phyloP scores from a whole-genome alignment of 352 stramenopile species.

The Phytophthora kernoviae region DNA sequence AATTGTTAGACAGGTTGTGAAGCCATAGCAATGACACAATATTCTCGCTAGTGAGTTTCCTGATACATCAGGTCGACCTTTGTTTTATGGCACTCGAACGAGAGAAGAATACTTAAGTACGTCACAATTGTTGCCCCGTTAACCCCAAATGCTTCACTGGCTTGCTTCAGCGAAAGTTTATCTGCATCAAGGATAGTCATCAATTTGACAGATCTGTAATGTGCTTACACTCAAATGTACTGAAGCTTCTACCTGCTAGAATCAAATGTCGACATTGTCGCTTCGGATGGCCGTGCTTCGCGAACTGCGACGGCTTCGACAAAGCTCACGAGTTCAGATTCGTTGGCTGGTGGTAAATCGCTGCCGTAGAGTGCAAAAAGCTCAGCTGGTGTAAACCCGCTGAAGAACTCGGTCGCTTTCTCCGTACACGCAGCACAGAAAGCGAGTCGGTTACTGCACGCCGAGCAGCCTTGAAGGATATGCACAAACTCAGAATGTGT shows the following conservation, averaged over 20 bases:
- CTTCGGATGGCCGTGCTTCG: conserved; percentile 38
- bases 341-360: conserved; percentile 59
- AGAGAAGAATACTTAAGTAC: too few species aligned
- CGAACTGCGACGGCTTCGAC: conserved; percentile 39
- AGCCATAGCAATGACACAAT: too few species aligned
- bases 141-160: too few species aligned
- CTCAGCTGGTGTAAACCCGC: conserved; percentile 52
- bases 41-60: conserved; percentile 90
- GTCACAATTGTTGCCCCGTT: too few species aligned
- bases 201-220: too few species aligned
- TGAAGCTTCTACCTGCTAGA: too few species aligned
- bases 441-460: conserved; percentile 56
- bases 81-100: conserved; percentile 92
- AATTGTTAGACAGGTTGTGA: too few species aligned
- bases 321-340: conserved; percentile 49
- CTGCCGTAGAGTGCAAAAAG: conserved; percentile 59
- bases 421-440: conserved; percentile 58
- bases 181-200: too few species aligned
- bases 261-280: background rate
- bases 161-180: too few species aligned
- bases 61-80: conserved; percentile 50
- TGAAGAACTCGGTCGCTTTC: conserved; percentile 69
- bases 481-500: conserved; percentile 68
- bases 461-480: conserved; percentile 50
- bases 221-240: too few species aligned